These are phyloP conservation scores for Colletotrichum sp. DNA, from an alignment of 2,329 filamentous ascomycete species.

Conservation along the genomic window DNA sequence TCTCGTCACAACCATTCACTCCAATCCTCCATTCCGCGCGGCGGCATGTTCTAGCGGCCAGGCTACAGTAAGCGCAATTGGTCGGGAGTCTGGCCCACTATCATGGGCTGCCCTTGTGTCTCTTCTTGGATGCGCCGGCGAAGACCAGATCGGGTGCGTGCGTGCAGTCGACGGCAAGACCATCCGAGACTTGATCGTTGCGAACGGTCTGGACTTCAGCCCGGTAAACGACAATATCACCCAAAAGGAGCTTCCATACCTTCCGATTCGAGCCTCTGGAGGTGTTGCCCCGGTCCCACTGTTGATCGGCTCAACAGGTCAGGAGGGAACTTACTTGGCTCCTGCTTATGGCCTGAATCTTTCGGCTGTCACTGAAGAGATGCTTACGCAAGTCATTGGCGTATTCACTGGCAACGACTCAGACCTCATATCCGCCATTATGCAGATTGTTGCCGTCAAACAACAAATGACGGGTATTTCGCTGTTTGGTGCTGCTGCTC, in stretches of 20 bases:
- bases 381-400: neutral
- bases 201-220: neutral
- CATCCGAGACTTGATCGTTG: neutral
- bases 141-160: neutral
- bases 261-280: neutral
- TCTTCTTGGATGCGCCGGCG: neutral
- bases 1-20: neutral
- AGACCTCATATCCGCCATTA: neutral
- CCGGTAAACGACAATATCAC: slow-evolving; percentile 1
- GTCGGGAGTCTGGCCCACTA: neutral
- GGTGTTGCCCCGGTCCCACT: neutral
- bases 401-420: neutral
- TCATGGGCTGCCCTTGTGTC: neutral
- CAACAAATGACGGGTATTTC: neutral
- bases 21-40: neutral
- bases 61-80: neutral
- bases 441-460: neutral
- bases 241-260: neutral
- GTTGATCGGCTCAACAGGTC: neutral
- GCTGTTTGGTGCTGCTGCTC: neutral
- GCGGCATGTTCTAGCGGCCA: neutral
- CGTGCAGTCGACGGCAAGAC: neutral
- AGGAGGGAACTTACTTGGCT: neutral
- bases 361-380: neutral
- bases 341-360: neutral